These are phyloP conservation scores for Aspergillus affinis DNA, from an alignment of 495 filamentous ascomycete species.

Conservation along the genomic window DNA sequence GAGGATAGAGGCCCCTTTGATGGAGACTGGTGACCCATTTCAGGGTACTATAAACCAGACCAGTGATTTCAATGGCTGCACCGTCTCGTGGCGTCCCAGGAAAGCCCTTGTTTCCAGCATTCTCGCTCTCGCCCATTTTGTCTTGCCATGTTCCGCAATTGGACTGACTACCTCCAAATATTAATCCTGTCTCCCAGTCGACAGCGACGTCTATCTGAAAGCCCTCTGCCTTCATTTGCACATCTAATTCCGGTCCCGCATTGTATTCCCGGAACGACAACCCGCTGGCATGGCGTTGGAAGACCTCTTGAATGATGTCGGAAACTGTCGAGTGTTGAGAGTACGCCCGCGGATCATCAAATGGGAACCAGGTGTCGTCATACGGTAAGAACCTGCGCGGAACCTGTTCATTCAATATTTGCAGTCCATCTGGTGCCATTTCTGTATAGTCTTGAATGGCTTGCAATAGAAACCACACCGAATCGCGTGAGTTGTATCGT, in stretches of 20 bases:
- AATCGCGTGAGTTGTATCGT: slow-evolving; percentile 95
- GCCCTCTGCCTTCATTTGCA: slow-evolving; percentile 89
- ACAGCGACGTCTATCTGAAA: slow-evolving; percentile 89
- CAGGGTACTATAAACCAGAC: slow-evolving; percentile 85
- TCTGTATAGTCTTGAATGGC: slow-evolving; percentile 89
- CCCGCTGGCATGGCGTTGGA: slow-evolving; percentile 86
- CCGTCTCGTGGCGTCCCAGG: slow-evolving; percentile 96
- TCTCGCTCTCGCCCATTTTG: slow-evolving; percentile 98
- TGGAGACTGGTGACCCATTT: slow-evolving; percentile 72
- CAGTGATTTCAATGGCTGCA: slow-evolving; percentile 91
- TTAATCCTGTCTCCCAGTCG: slow-evolving; percentile 89
- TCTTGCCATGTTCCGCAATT: slow-evolving; percentile 99
- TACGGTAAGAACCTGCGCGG: slow-evolving; percentile 90
- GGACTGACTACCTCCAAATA: slow-evolving; percentile 88
- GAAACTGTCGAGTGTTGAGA: slow-evolving; percentile 75
- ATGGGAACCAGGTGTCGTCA: slow-evolving; percentile 87
- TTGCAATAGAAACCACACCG: slow-evolving; percentile 96
- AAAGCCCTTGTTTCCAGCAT: slow-evolving; percentile 88
- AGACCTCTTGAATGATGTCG: slow-evolving; percentile 88
- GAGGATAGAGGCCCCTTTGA: slow-evolving; percentile 63
- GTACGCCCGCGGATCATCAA: slow-evolving; percentile 81
- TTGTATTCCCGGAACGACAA: slow-evolving; percentile 94
- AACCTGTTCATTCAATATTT: slow-evolving; percentile 73
- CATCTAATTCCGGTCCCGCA: slow-evolving; percentile 81
- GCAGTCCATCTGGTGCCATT: slow-evolving; percentile 75